phyloP scores from a whole-genome alignment of 2,329 filamentous ascomycete species.

The Atkinsonella hypoxylon region DNA sequence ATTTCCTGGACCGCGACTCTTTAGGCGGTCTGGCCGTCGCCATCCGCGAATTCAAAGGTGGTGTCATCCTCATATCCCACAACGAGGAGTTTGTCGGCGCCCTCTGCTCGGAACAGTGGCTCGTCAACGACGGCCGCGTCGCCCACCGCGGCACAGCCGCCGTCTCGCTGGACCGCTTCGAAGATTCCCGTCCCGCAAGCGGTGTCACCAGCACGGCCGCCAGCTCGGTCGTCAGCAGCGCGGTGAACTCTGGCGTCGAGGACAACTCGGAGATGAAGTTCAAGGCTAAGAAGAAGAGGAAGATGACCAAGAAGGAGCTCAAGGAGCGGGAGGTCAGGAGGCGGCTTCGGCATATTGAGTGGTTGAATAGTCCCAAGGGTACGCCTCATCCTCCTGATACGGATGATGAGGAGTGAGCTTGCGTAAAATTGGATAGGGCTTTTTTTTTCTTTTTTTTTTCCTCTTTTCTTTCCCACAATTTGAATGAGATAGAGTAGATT shows the following conservation, averaged over 20 bases:
- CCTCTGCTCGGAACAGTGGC: constrained; percentile 92
- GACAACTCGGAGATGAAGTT: constrained; percentile 77
- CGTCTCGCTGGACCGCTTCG: constrained; percentile 70
- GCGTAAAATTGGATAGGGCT: background rate
- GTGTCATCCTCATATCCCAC: constrained; percentile 98
- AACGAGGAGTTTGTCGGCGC: constrained; percentile 98
- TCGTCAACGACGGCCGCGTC: constrained; percentile 78
- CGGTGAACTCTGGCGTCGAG: constrained; percentile 50
- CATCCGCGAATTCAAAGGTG: constrained; percentile 95
- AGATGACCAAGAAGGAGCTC: constrained; percentile 91
- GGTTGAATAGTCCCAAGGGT: constrained; percentile 77
- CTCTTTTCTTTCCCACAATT: background rate
- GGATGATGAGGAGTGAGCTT: constrained; percentile 50
- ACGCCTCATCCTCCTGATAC: constrained; percentile 67
- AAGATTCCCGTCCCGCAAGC: constrained; percentile 60
- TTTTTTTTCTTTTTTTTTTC: background rate
- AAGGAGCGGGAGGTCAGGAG: constrained; percentile 88
- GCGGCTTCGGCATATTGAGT: constrained; percentile 73
- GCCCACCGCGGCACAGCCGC: constrained; percentile 70
- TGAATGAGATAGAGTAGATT: background rate
- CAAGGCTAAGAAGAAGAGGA: constrained; percentile 87
- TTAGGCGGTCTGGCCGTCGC: constrained; percentile 94
- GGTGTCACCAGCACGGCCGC: constrained; percentile 41
- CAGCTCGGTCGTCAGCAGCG: constrained; percentile 47
- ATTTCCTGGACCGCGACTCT: constrained; percentile 97